Percentiles rank a stretch among this genome's conserved stretches.
These are phyloP conservation scores for Cercospora sp. DNA, from an alignment of 2,329 filamentous ascomycete genomes.

Conservation along the genomic window DNA sequence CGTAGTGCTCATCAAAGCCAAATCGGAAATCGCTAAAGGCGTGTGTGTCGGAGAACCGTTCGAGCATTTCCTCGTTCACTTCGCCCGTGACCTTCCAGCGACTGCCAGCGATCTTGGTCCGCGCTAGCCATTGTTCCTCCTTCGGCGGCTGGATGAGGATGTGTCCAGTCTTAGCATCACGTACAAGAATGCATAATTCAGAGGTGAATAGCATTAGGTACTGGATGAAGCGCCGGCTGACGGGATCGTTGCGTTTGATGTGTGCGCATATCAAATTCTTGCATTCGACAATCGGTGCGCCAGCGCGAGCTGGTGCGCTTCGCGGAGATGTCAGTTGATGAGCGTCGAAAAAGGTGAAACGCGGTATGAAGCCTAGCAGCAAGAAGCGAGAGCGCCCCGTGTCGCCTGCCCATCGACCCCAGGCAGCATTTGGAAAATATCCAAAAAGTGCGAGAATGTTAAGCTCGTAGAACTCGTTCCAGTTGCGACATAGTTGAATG, in stretches of 20 bases:
- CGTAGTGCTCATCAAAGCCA: neutral
- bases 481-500: neutral
- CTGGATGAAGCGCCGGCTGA: neutral
- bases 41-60: neutral
- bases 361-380: neutral
- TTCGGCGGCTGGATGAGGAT: neutral
- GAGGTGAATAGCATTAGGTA: neutral
- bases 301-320: neutral
- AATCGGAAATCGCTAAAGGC: neutral
- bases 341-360: neutral
- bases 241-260: neutral
- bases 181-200: neutral
- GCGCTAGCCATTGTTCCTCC: neutral
- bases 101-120: neutral
- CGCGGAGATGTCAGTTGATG: neutral
- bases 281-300: neutral
- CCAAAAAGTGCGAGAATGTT: neutral
- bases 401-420: neutral
- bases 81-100: neutral
- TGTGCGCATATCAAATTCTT: neutral
- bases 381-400: neutral
- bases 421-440: neutral
- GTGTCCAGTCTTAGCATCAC: neutral
- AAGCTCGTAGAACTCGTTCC: neutral
- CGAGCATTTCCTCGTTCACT: neutral